phyloP scores from a whole-genome alignment of 495 filamentous ascomycete species.

The Geoglossum glabrum region DNA sequence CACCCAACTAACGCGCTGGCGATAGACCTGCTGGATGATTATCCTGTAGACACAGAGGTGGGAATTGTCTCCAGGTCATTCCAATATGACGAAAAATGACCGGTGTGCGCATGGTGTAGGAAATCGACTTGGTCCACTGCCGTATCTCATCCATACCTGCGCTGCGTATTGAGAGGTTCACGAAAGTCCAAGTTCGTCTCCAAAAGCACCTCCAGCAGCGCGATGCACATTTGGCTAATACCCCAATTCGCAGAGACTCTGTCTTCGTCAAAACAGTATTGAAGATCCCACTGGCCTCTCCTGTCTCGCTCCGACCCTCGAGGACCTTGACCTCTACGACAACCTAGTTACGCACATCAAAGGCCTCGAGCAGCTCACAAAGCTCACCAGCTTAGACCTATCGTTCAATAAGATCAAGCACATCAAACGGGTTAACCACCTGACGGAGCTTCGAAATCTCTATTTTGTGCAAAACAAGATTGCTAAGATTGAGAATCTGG shows the following conservation, averaged over 20 bases:
- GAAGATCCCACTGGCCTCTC: conserved; percentile 53
- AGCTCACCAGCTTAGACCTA: conserved; percentile 66
- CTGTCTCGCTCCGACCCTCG: conserved; percentile 38
- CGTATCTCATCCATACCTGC: conserved; percentile 62
- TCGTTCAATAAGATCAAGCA: conserved; percentile 99
- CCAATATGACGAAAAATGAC: neutral
- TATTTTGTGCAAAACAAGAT: conserved; percentile 97
- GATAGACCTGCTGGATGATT: conserved; percentile 45
- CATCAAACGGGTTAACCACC: conserved; percentile 72
- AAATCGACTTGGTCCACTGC: conserved; percentile 78
- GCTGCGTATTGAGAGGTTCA: conserved; percentile 64
- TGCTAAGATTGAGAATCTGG: conserved; percentile 62
- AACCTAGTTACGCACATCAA: conserved; percentile 83
- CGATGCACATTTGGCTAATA: neutral
- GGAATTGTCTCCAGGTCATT: conserved; percentile 3
- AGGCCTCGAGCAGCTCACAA: conserved; percentile 54
- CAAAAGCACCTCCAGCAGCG: neutral
- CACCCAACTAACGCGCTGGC: neutral
- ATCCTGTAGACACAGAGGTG: conserved; percentile 39
- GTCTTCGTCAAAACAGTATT: conserved; percentile 87
- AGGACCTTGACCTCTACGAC: conserved; percentile 91
- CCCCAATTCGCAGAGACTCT: conserved; percentile 39
- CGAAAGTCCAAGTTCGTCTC: conserved; percentile 37
- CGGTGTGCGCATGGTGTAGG: conserved; percentile 22
- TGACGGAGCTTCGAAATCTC: conserved; percentile 60